These are phyloP conservation scores for Knufia petricola DNA, from an alignment of 2,329 filamentous ascomycete species.

Conservation along the genomic window DNA sequence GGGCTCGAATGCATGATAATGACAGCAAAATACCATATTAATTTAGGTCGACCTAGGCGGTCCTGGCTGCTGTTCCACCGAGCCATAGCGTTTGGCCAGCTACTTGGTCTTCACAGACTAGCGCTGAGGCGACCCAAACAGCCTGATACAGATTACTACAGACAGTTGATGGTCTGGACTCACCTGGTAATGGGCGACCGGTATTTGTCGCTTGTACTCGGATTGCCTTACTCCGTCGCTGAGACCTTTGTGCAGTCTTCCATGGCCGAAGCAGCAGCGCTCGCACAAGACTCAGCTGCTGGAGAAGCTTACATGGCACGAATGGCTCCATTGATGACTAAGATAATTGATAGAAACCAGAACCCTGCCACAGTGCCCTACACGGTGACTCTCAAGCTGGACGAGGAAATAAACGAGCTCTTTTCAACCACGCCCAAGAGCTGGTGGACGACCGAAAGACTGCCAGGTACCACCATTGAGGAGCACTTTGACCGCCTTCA, in stretches of 20 bases:
- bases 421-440: conserved; percentile 25
- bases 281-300: neutral
- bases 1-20: conserved; percentile 45
- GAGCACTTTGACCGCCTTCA: conserved; percentile 28
- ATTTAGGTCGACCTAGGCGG: conserved; percentile 46
- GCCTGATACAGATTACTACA: conserved; percentile 23
- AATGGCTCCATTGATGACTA: conserved; percentile 29
- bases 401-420: conserved; percentile 32
- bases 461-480: conserved; percentile 20
- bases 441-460: conserved; percentile 25
- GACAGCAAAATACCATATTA: conserved; percentile 44
- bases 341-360: conserved; percentile 35
- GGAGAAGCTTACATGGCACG: conserved; percentile 27
- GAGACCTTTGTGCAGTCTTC: conserved; percentile 27
- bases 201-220: conserved; percentile 44
- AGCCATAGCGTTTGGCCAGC: conserved; percentile 43
- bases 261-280: conserved; percentile 10
- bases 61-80: conserved; percentile 45
- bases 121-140: conserved; percentile 24
- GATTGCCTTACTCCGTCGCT: conserved; percentile 39
- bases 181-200: conserved; percentile 38
- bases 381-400: conserved; percentile 32
- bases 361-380: conserved; percentile 29
- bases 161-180: conserved; percentile 33
- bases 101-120: conserved; percentile 40